These are phyloP conservation scores for Aspergillus coremiiformis DNA, from an alignment of 495 filamentous ascomycete genomes.

Conservation along the genomic window DNA sequence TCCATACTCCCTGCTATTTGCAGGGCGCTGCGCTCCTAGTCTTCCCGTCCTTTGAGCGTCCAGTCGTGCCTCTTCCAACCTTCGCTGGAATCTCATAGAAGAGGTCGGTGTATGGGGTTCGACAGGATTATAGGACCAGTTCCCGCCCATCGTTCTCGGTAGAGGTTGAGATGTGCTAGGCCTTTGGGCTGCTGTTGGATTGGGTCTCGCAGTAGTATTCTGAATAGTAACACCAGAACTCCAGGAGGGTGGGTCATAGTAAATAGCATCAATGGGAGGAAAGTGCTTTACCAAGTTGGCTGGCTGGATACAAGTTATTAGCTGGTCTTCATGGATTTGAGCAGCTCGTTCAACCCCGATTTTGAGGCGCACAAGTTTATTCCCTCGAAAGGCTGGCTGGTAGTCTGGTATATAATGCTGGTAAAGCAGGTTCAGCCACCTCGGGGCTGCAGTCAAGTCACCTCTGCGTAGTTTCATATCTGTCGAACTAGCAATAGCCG, in stretches of 20 bases:
- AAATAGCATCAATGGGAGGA: neutral
- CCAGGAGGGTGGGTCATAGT: neutral
- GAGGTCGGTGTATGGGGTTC: neutral
- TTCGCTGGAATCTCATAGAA: neutral
- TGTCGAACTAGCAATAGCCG: neutral
- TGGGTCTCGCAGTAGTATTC: neutral
- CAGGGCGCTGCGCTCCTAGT: neutral
- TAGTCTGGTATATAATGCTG: neutral
- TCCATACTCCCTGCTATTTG: neutral
- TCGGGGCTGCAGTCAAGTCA: neutral
- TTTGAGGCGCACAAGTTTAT: constrained; percentile 13
- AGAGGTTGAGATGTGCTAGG: neutral
- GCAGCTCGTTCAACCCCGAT: constrained; percentile 9
- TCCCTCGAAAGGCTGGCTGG: neutral
- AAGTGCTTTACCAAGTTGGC: neutral
- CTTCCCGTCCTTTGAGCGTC: neutral
- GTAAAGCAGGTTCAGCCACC: constrained; percentile 6
- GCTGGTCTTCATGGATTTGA: constrained; percentile 1
- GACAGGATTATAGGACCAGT: neutral
- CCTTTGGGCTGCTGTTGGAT: neutral
- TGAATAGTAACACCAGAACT: neutral
- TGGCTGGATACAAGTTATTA: neutral
- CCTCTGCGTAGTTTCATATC: neutral
- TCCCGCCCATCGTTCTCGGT: neutral
- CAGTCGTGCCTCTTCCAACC: neutral